Conservation (phyloP, 2,329 filamentous ascomycete genomes). For the Trichoderma cornu-damae region DNA sequence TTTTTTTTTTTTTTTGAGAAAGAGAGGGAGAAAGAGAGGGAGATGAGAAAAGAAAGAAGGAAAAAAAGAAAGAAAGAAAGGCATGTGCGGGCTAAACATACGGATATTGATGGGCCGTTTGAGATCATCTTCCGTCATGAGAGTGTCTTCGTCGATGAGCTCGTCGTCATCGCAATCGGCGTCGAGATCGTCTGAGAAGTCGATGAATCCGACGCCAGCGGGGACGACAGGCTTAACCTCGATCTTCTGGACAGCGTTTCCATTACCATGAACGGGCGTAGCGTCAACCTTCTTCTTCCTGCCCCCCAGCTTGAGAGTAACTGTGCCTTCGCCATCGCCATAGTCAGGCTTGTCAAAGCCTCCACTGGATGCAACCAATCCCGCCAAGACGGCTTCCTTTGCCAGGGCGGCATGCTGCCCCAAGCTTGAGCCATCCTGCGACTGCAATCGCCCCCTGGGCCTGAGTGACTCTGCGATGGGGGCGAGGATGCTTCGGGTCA, state of each 20-base stretch:
- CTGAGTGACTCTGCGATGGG: constrained; percentile 17
- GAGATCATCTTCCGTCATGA: constrained; percentile 82
- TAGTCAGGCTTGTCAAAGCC: constrained; percentile 69
- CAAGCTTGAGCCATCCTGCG: constrained; percentile 11
- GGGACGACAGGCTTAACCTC: constrained; percentile 38
- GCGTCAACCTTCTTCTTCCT: constrained; percentile 34
- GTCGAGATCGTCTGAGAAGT: constrained; percentile 55
- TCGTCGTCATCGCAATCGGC: constrained; percentile 65
- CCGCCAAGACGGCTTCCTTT: constrained; percentile 79
- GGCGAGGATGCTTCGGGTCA: constrained; percentile 45
- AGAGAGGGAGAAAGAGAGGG: too few relatives aligned
- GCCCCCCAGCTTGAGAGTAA: constrained; percentile 42
- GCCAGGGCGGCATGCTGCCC: not conserved
- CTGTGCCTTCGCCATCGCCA: constrained; percentile 49
- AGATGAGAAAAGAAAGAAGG: too few relatives aligned
- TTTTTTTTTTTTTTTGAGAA: too few relatives aligned
- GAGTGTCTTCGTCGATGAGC: constrained; percentile 82
- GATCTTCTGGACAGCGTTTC: constrained; percentile 36
- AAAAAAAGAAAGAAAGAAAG: too few relatives aligned
- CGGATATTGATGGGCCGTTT: constrained; percentile 72
- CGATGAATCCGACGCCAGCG: constrained; percentile 60
- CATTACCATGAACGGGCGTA: constrained; percentile 39
- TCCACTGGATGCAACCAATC: constrained; percentile 58
- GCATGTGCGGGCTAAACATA: constrained; percentile 45
- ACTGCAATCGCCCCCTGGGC: constrained; percentile 16